These are phyloP conservation scores for Claviceps sp. DNA, from an alignment of 2,329 filamentous ascomycete species.

Conservation along the genomic window DNA sequence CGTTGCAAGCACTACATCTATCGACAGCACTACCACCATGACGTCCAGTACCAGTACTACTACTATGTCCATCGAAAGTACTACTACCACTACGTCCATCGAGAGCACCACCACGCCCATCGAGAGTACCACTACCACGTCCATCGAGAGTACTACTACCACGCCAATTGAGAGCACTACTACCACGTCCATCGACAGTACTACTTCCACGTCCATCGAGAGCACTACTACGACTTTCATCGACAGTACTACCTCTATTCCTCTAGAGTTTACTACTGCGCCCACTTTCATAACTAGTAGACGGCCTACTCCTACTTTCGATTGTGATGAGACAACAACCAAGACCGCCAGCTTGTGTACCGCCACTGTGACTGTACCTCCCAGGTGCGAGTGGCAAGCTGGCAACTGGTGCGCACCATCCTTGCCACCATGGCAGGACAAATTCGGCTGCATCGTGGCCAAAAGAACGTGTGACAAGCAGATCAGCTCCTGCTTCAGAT, in stretches of 20 bases:
- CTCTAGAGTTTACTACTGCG: background rate
- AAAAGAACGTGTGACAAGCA: slow-evolving; percentile 33
- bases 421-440: slow-evolving; percentile 33
- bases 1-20: too few relatives aligned
- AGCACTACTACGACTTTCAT: too few relatives aligned
- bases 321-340: slow-evolving; percentile 9
- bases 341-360: slow-evolving; percentile 30
- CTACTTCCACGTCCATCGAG: too few relatives aligned
- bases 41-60: too few relatives aligned
- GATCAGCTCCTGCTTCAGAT: slow-evolving; percentile 35
- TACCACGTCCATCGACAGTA: too few relatives aligned
- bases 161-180: too few relatives aligned
- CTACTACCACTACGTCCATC: too few relatives aligned
- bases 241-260: background rate
- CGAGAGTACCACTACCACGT: too few relatives aligned
- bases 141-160: too few relatives aligned
- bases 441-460: slow-evolving; percentile 26
- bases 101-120: too few relatives aligned
- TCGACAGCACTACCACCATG: too few relatives aligned
- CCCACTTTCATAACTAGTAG: background rate
- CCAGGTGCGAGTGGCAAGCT: slow-evolving; percentile 39
- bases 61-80: too few relatives aligned
- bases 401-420: slow-evolving; percentile 40
- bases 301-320: background rate
- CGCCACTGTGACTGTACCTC: slow-evolving; percentile 28